Evolutionary conservation across 371 early-diverging fungal species (phyloP), one percentile per base, ranked within the genome.

Genomic region (Ecytonucleospora hepatopenaei): DNA sequence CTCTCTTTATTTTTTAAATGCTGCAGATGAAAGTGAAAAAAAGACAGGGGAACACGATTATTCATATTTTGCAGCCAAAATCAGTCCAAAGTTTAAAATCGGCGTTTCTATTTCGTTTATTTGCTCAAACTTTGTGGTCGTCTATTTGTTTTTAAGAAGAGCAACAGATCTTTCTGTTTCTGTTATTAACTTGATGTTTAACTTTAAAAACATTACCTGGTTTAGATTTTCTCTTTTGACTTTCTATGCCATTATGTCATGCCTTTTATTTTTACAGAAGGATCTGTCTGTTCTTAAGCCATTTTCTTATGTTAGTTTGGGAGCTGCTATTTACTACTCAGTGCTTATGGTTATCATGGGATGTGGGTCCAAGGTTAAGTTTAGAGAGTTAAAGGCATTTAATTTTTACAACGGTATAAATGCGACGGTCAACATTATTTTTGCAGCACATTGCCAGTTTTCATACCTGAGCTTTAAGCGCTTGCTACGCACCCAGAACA

Each of bases 1-100:
- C 51, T 71, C 79, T 49, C 61, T 79, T 1, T 72, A 59, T 31
- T 60, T 65, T 34, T 47, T 79, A 0, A 59, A 58, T 0, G 51
- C 56, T 54, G 71, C 69, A 40, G 74, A 73, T 28, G 53, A 65
- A 28, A 65, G 33, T 23, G 51, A 57, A 51, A 56, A 62, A 30
- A 58, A 27, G 1, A 55, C 12, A n/a, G 8, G 15, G n/a, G 40
- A 26, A 23, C 48, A 34, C 24, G 48, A 34, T 1, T 68, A 61
- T 26, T 56, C 68, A 0, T 55, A 21, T 1, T 23, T 68, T n/a
- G 64, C 67, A 32, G 16, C 48, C 1, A 64, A 24, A 0, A 40
- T 68, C 3, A 60, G 49, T 2, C 35, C 30, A 30, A 5, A 27
- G 0, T 26, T 68, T 21, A 54, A 54, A 19, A 24, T 53, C 12